These are phyloP conservation scores for Wallacemonas rigidus DNA, from an alignment of 208 protist genomes.

Conservation along the genomic window DNA sequence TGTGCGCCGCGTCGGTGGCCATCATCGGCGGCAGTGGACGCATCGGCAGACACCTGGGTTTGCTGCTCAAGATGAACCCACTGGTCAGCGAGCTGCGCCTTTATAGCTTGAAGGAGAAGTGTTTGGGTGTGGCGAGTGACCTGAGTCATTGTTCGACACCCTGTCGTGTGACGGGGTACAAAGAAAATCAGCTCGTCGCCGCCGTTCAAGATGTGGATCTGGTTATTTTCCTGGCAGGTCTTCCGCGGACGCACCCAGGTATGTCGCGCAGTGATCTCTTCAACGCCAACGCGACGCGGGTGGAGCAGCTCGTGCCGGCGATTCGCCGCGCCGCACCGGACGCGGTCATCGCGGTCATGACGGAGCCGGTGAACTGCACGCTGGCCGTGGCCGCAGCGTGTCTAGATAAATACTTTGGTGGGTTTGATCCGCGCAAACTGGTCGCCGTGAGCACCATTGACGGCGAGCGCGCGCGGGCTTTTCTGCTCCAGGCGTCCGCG, in stretches of 20 bases:
- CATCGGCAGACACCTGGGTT: conserved; percentile 89
- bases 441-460: conserved; percentile 93
- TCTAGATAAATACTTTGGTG: conserved; percentile 62
- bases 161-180: conserved; percentile 45
- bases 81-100: conserved; percentile 46
- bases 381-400: conserved; percentile 91
- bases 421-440: conserved; percentile 83
- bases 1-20: conserved; percentile 32
- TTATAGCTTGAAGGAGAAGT: conserved; percentile 47
- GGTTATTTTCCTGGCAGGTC: conserved; percentile 89
- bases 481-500: conserved; percentile 40
- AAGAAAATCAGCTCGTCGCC: conserved; percentile 40
- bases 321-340: conserved; percentile 83
- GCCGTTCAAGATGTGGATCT: conserved; percentile 64
- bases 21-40: conserved; percentile 87
- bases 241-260: conserved; percentile 91
- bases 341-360: conserved; percentile 86
- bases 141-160: conserved; percentile 53
- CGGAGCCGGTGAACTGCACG: conserved; percentile 95
- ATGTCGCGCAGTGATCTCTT: conserved; percentile 96
- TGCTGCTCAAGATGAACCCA: conserved; percentile 75
- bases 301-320: conserved; percentile 75
- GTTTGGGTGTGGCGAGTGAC: conserved; percentile 51
- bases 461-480: conserved; percentile 70
- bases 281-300: conserved; percentile 91